Evolutionary conservation across 257 asterid species (phyloP).

Genomic region (Solanum paucissectum): DNA sequence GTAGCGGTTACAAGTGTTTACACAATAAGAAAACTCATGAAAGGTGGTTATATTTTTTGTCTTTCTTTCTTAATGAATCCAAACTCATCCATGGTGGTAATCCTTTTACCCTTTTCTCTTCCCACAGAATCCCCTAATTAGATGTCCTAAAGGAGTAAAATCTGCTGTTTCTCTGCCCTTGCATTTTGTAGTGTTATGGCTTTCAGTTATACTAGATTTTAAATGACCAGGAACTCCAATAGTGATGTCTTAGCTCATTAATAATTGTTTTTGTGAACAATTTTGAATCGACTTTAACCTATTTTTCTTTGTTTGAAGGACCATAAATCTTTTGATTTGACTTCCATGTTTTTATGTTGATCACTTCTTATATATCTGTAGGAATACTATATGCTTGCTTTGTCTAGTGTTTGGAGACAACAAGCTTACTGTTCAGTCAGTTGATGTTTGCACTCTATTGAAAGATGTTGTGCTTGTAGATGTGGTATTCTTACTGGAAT

Average conservation of each 20-base stretch:
- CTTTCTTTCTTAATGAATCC: background rate
- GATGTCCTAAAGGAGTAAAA: background rate
- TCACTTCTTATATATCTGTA: background rate
- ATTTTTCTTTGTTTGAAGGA: background rate
- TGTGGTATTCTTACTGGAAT: background rate
- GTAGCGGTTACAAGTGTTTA: background rate
- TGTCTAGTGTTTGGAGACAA: background rate
- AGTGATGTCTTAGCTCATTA: background rate
- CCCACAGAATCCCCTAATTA: background rate
- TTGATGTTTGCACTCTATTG: background rate
- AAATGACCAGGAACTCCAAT: background rate
- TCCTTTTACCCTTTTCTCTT: background rate
- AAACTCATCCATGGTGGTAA: background rate
- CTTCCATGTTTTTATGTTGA: background rate
- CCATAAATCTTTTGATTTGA: background rate
- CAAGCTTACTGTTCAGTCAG: background rate
- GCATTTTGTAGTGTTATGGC: background rate
- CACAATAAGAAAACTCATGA: background rate
- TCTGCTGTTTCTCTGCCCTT: background rate
- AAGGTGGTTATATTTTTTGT: background rate
- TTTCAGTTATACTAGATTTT: background rate
- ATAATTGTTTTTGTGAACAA: background rate
- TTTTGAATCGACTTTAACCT: background rate
- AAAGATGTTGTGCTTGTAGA: background rate
- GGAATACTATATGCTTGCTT: background rate